These are phyloP conservation scores for Pseudopediastrum boryanum DNA, from an alignment of 139 green algal species.

Conservation along the genomic window DNA sequence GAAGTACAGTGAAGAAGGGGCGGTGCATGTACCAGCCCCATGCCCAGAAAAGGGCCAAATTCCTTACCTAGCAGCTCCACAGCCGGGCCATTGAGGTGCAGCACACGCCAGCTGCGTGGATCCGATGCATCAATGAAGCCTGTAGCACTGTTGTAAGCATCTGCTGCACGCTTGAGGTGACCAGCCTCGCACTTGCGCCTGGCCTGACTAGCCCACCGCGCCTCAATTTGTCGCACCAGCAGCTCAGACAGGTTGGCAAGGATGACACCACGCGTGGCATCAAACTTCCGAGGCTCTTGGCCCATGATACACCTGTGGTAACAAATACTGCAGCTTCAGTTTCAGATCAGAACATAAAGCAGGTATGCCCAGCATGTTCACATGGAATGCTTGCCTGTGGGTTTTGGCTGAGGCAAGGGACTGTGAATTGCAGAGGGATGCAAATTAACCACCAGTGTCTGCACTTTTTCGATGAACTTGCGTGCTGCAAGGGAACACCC, in stretches of 20 bases:
- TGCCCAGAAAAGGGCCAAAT: no score
- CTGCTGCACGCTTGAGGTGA: slow-evolving; percentile 21
- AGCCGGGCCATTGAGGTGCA: slow-evolving; percentile 43
- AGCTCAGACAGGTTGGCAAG: slow-evolving; percentile 40
- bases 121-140: slow-evolving; percentile 28
- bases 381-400: no score
- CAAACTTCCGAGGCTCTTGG: slow-evolving; percentile 30
- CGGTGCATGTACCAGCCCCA: no score
- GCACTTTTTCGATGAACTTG: no score
- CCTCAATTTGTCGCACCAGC: slow-evolving; percentile 17
- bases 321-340: background rate
- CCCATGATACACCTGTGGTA: slow-evolving; percentile 37
- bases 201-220: slow-evolving; percentile 26
- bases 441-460: no score
- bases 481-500: no score
- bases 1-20: no score
- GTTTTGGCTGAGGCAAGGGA: no score
- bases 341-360: background rate
- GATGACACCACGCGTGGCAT: slow-evolving; percentile 29
- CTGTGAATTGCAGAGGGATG: no score
- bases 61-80: slow-evolving; percentile 19
- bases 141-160: slow-evolving; percentile 28
- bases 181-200: background rate
- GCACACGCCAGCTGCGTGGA: slow-evolving; percentile 21
- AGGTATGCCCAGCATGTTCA: no score